A percentile compares a stretch with the other conserved stretches of the same genome.
Conservation (phyloP, 2,329 filamentous ascomycete genomes). For the Colletotrichum graminicola region DNA sequence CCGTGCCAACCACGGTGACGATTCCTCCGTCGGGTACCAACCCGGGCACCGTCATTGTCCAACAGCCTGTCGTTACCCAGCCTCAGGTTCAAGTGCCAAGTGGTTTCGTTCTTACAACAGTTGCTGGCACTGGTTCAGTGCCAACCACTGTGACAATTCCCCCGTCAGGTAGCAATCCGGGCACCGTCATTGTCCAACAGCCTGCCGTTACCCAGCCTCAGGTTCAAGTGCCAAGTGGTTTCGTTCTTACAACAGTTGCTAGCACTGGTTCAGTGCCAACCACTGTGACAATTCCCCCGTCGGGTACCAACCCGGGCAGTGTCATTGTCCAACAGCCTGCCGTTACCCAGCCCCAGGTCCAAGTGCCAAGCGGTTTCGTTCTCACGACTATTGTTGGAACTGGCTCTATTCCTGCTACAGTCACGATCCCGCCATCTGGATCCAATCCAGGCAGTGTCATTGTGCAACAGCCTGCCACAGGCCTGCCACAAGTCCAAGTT, state of each 20-base stretch:
- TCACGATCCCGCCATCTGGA: neutral
- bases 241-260: neutral
- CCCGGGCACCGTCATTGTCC: slow-evolving; percentile 9
- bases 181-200: neutral
- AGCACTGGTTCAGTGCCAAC: neutral
- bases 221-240: neutral
- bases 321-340: slow-evolving; percentile 2
- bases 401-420: neutral
- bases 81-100: neutral
- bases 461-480: neutral
- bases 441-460: neutral
- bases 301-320: neutral
- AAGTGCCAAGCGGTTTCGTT: neutral
- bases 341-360: neutral
- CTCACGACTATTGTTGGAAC: neutral
- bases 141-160: neutral
- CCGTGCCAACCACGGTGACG: neutral
- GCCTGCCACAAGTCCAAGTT: neutral
- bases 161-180: neutral
- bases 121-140: neutral
- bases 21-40: slow-evolving; percentile 8
- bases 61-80: neutral
- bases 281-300: neutral
- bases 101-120: neutral
- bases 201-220: neutral